Percentiles rank a stretch among this genome's conserved stretches.
These are phyloP conservation scores for Chlorella sp. DNA, from an alignment of 139 green algal genomes.

Conservation along the genomic window DNA sequence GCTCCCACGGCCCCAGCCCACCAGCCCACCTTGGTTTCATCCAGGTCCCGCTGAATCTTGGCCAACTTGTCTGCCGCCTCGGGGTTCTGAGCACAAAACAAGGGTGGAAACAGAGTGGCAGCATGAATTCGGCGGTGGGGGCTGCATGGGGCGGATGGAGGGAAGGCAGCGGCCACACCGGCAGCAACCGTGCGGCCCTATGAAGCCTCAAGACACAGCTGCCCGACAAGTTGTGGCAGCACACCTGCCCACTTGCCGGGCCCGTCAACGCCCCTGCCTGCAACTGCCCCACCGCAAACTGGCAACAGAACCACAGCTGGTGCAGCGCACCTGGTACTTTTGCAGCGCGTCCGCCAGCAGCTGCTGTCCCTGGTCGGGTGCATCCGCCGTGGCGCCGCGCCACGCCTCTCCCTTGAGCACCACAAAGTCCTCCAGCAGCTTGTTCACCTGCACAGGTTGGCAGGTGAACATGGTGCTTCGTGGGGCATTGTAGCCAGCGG, in stretches of 20 bases:
- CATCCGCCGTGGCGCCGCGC: conserved; percentile 71
- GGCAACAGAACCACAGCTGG: too few species aligned
- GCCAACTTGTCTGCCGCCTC: conserved; percentile 95
- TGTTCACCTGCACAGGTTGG: not conserved
- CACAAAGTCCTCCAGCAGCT: conserved; percentile 76
- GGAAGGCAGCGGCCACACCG: too few species aligned
- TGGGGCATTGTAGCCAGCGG: too few species aligned
- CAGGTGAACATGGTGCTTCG: too few species aligned
- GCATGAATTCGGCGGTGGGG: too few species aligned
- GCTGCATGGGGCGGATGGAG: too few species aligned
- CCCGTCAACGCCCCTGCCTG: not conserved
- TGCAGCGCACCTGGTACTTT: conserved; percentile 87
- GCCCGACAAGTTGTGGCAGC: too few species aligned
- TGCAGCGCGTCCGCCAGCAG: conserved; percentile 83
- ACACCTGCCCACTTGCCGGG: not conserved
- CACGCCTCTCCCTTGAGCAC: conserved; percentile 68
- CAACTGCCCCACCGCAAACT: too few species aligned
- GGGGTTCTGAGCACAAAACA: conserved; percentile 84
- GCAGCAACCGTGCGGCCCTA: too few species aligned
- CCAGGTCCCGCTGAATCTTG: conserved; percentile 97
- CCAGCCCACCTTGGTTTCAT: conserved; percentile 81
- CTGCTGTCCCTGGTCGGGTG: conserved; percentile 40
- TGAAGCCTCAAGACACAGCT: too few species aligned
- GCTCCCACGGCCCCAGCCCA: too few species aligned
- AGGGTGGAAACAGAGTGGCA: too few species aligned